Percentiles rank a stretch among this genome's conserved stretches.
Evolutionary conservation across 768 basidiomycete species (phyloP).

Genomic region (Pisolithus microcarpus): DNA sequence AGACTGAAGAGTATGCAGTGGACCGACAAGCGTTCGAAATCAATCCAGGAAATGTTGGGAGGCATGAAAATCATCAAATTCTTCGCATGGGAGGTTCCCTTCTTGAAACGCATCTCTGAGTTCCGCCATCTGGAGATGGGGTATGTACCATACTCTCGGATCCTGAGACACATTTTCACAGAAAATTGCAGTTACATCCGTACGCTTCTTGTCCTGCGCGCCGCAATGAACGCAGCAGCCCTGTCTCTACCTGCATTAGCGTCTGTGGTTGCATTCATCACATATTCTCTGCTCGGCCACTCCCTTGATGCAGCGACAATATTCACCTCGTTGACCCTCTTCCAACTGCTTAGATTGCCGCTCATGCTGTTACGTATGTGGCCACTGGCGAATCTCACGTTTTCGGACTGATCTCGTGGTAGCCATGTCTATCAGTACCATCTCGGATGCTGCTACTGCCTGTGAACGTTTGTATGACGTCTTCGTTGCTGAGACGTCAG

Average conservation of each 20-base stretch:
- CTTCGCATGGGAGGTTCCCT: constrained; percentile 84
- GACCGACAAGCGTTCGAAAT: constrained; percentile 86
- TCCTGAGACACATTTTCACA: constrained; percentile 1
- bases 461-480: constrained; percentile 68
- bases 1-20: constrained; percentile 74
- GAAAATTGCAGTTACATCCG: constrained; percentile 47
- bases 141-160: constrained; percentile 27
- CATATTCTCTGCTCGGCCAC: constrained; percentile 71
- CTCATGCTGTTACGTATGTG: constrained; percentile 60
- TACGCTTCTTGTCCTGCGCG: constrained; percentile 55
- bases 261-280: constrained; percentile 68
- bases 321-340: constrained; percentile 81
- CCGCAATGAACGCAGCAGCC: constrained; percentile 61
- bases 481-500: constrained; percentile 75
- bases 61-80: constrained; percentile 92
- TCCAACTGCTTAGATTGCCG: constrained; percentile 76
- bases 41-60: constrained; percentile 82
- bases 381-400: background rate
- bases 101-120: constrained; percentile 62
- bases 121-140: constrained; percentile 67
- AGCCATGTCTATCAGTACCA: constrained; percentile 69
- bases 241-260: constrained; percentile 72
- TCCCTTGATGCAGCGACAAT: constrained; percentile 59
- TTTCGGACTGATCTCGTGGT: constrained; percentile 1
- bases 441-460: constrained; percentile 81